These are phyloP conservation scores for Plasmodium gaboni DNA, from an alignment of 169 alveolate species.

Conservation along the genomic window DNA sequence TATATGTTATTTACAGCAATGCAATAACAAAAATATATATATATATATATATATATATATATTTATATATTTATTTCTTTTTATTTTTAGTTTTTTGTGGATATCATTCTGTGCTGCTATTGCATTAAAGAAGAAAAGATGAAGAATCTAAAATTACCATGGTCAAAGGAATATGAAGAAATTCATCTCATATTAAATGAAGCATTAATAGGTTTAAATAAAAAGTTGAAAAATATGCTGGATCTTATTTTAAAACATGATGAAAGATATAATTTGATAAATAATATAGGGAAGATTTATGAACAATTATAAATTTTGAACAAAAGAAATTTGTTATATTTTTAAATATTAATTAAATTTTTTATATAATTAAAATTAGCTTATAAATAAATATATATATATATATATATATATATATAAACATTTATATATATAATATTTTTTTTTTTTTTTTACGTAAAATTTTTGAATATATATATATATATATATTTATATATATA, in stretches of 20 bases:
- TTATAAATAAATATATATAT: too few species aligned
- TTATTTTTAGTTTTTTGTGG: conserved; percentile 29
- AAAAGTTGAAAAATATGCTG: conserved; percentile 6
- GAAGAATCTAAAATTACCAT: background rate
- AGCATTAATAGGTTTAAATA: conserved; percentile 12
- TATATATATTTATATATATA: too few species aligned
- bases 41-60: background rate
- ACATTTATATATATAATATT: too few species aligned
- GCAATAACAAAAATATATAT: too few species aligned
- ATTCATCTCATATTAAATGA: conserved; percentile 1
- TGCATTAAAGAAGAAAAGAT: conserved; percentile 31
- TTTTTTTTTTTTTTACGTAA: too few species aligned
- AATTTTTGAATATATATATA: too few species aligned
- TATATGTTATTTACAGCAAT: background rate
- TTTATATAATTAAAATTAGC: too few species aligned
- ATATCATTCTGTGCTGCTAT: conserved; percentile 37
- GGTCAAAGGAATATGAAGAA: background rate
- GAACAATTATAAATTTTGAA: too few species aligned
- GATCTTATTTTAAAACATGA: conserved; percentile 35
- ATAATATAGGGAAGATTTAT: too few species aligned
- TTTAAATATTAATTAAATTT: too few species aligned
- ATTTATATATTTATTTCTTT: background rate
- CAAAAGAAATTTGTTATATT: too few species aligned
- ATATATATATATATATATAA: too few species aligned
- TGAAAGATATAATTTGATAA: background rate